Evolutionary conservation across 169 alveolate species (phyloP), one percentile per base, ranked within the genome.

Genomic region (Miamiensis avidus): DNA sequence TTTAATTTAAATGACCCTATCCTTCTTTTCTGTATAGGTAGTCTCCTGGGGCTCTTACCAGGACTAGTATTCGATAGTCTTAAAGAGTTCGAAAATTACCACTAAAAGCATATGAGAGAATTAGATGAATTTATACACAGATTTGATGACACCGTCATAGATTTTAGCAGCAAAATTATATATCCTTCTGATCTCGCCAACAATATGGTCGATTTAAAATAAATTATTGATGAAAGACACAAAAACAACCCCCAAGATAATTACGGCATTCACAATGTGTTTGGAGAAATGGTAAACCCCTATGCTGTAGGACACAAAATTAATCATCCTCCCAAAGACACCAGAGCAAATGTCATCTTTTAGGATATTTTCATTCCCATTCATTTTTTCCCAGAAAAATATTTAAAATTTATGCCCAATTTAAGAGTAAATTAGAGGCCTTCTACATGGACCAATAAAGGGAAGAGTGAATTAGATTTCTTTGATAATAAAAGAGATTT

Each of bases 291-390:
- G 25, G 75, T 86, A 28, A 86, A 86, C 75, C 90, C 90, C 6
- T 86, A 79, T 81, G 82, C 87, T 29, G 26, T 86, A 0, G 90
- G 90, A 0, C 90, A 86, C 34, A 86, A 81, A 33, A 86, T 86
- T 0, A 86, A 86, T 75, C 90, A 86, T 86, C 83, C 90, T 30
- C 90, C 90, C 20, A 79, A 83, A 64, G 73, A 76, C 49, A 33
- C 76, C 26, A 30, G 81, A 4, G 78, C 90, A 4, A 86, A 86
- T 86, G 90, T 86, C 34, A 73, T 83, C 29, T 81, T 79, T 29
- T 34, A 78, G n/a, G 90, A 86, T 86, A 74, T 86, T 6, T 86
- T 73, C 65, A 76, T 86, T 27, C 90, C 90, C 20, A 16, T 49
- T 34, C 73, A 32, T 20, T 86, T 86, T 78, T 86, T 86, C 75